Evolutionary conservation across 1,284 basidiomycete genomes (phyloP).

Genomic region (Trichosporon sp.): DNA sequence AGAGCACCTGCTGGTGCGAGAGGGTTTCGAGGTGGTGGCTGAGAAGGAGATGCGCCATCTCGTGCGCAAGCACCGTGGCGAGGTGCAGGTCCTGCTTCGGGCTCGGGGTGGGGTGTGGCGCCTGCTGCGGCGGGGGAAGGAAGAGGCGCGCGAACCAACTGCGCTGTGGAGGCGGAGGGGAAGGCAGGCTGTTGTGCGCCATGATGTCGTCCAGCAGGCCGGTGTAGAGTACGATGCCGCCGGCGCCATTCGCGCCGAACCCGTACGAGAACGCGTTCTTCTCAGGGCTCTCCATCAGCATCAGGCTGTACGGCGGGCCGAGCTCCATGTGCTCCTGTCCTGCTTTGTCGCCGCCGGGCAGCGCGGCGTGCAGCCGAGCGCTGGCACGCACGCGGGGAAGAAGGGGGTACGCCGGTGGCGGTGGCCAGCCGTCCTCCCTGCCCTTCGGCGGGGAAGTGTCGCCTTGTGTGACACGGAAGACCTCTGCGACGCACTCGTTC

Average conservation of each 20-base stretch:
- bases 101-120: slow-evolving; percentile 56
- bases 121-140: slow-evolving; percentile 39
- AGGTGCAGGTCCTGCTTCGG: slow-evolving; percentile 74
- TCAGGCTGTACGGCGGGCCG: slow-evolving; percentile 78
- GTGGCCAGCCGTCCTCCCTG: slow-evolving; percentile 23
- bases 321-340: slow-evolving; percentile 49
- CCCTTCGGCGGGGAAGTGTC: not conserved
- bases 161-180: slow-evolving; percentile 1
- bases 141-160: slow-evolving; percentile 22
- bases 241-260: slow-evolving; percentile 80
- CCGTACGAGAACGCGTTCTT: slow-evolving; percentile 86
- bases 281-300: slow-evolving; percentile 74
- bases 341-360: slow-evolving; percentile 37
- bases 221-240: slow-evolving; percentile 82
- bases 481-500: slow-evolving; percentile 51
- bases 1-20: slow-evolving; percentile 71
- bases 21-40: slow-evolving; percentile 85
- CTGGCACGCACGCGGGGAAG: slow-evolving; percentile 45
- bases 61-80: slow-evolving; percentile 79
- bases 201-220: slow-evolving; percentile 80
- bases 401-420: slow-evolving; percentile 41
- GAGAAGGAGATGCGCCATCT: slow-evolving; percentile 77
- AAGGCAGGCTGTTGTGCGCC: slow-evolving; percentile 45
- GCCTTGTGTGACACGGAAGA: slow-evolving; percentile 8
- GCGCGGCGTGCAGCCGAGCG: slow-evolving; percentile 38